A percentile compares a stretch with the other conserved stretches of the same genome.
Conservation (phyloP, 1,139 yeast genomes). For the Debaryomyces singareniensis region DNA sequence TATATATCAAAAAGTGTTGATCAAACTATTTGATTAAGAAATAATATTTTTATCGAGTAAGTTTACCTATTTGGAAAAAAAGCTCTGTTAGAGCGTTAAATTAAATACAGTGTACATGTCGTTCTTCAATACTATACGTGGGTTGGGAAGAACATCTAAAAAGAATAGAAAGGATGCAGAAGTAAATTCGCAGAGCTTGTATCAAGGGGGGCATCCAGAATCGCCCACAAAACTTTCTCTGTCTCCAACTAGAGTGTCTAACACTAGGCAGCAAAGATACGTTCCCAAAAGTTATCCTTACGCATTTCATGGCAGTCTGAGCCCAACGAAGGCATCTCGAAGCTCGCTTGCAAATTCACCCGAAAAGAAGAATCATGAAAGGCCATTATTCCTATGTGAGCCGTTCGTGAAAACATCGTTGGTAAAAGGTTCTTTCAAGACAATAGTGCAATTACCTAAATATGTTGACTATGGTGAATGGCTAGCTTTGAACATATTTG, state of each 20-base stretch:
- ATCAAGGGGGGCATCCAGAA: slow-evolving; percentile 27
- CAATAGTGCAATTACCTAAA: slow-evolving; percentile 91
- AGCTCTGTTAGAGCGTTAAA: too few species aligned
- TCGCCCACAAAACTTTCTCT: slow-evolving; percentile 33
- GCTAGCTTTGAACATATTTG: slow-evolving; percentile 91
- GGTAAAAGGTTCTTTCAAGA: slow-evolving; percentile 95
- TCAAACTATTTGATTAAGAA: too few species aligned
- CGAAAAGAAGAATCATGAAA: slow-evolving; percentile 8
- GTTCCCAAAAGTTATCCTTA: slow-evolving; percentile 22
- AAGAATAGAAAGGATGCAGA: slow-evolving; percentile 43
- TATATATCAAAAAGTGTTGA: too few species aligned
- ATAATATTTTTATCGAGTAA: too few species aligned
- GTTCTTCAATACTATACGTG: slow-evolving; percentile 44
- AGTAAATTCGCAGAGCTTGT: slow-evolving; percentile 25
- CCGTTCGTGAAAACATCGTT: slow-evolving; percentile 92
- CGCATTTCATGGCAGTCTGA: slow-evolving; percentile 24
- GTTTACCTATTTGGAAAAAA: too few species aligned
- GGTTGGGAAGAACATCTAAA: slow-evolving; percentile 60
- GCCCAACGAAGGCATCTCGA: slow-evolving; percentile 12
- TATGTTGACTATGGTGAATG: slow-evolving; percentile 94
- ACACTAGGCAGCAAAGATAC: slow-evolving; percentile 23
- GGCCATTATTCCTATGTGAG: slow-evolving; percentile 76
- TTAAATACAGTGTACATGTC: too few species aligned
- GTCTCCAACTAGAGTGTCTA: slow-evolving; percentile 26
- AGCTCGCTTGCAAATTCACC: slow-evolving; percentile 16